phyloP scores from a whole-genome alignment of 768 basidiomycete genomes.

The Hirschioporus abietinus region DNA sequence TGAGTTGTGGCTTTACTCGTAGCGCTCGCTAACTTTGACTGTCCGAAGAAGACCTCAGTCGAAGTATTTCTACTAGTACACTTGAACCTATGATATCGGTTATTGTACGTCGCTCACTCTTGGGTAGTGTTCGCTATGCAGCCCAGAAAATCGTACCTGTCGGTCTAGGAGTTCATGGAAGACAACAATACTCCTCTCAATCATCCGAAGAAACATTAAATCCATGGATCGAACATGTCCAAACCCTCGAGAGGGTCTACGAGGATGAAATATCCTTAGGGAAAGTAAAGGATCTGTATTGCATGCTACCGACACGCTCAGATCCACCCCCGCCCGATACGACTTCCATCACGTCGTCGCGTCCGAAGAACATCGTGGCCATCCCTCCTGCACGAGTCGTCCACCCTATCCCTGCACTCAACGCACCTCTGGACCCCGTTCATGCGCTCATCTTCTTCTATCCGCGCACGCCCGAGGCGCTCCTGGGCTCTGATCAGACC shows the following conservation, averaged over 20 bases:
- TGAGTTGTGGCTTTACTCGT: too few relatives aligned
- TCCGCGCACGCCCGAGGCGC: slow-evolving; percentile 49
- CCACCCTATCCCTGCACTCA: slow-evolving; percentile 59
- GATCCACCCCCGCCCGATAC: neutral
- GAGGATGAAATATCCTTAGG: neutral
- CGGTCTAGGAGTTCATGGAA: neutral
- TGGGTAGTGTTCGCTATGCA: neutral
- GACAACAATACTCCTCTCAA: neutral
- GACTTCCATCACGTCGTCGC: slow-evolving; percentile 37
- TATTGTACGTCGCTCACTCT: too few relatives aligned
- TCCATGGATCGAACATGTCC: neutral
- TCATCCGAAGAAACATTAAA: neutral
- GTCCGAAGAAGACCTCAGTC: too few relatives aligned
- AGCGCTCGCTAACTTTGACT: too few relatives aligned
- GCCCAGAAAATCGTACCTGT: neutral
- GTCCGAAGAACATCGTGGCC: slow-evolving; percentile 73
- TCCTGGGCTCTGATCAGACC: slow-evolving; percentile 63
- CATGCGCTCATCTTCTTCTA: slow-evolving; percentile 77
- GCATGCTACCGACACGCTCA: neutral
- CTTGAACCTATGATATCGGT: too few relatives aligned
- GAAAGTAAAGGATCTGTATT: neutral
- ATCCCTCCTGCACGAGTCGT: slow-evolving; percentile 56
- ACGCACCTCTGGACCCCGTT: slow-evolving; percentile 50
- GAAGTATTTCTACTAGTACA: too few relatives aligned
- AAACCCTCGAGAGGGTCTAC: neutral